Base-by-base conservation (phyloP, 2,329 filamentous ascomycete species). In the Chaetothyriales sp. region DNA sequence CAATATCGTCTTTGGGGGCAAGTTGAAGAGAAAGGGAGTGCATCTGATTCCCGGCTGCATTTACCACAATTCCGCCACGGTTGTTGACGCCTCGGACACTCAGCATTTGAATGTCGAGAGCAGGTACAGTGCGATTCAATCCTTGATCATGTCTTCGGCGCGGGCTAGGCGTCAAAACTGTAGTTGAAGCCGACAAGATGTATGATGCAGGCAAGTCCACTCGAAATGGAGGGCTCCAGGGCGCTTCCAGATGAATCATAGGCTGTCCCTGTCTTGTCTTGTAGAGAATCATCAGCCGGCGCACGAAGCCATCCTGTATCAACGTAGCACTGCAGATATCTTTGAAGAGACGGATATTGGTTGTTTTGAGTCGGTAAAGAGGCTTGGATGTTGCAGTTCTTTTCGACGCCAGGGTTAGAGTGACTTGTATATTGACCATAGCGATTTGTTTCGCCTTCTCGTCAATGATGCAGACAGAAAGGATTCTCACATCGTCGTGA, bases 301-400 rank as follows among this genome's bases (percentile, higher is more conserved):
- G 80, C 50, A 84, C 72, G 22, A 75, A 72, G 1, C 81, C 81
- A 64, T 89, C 85, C 4, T 75, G 72, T 44, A 89, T 66, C 60
- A 81, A 85, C 66, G 83, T 86, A 5, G 83, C 85, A 67, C 89
- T 85, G 22, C 82, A 75, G 15, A 89, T 80, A 56, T 80, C 81
- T 51, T 83, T 75, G 7, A 80, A 80, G 60, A 81, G 77, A 49
- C 77, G 73, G 29, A 81, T 67, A 25, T 68, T 68, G 18, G 70
- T 68, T 22, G 68, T 68, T 44, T 61, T 61, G 29, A 60, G 56
- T 50, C 60, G 56, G 19, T 54, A 44, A 43, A 48, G 29, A 29
- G 46, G 33, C 29, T 55, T 51, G 15, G 50, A 37, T 13, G 18
- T 50, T 22, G n/a, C 47, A 52, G 48, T 51, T 60, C 33, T 52